A percentile compares a stretch with the other conserved stretches of the same genome.
Evolutionary conservation across 805 yeast species (phyloP).

Genomic region (Kuraishia piskuri): DNA sequence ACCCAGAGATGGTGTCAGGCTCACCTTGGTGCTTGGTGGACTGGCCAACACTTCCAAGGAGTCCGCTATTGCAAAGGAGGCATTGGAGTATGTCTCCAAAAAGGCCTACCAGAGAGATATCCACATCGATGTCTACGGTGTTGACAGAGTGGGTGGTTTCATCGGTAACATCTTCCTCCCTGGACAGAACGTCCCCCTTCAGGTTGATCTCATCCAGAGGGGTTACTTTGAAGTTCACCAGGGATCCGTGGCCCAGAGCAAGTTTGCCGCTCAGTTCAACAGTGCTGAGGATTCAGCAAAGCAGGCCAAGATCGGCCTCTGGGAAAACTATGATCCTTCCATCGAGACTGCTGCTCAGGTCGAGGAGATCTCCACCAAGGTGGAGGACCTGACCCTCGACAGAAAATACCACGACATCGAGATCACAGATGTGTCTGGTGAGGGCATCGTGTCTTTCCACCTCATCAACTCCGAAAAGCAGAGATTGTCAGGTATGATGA

Average conservation of each 20-base stretch:
- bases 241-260: conserved; percentile 50
- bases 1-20: conserved; percentile 63
- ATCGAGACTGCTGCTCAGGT: conserved; percentile 18
- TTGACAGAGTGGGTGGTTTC: conserved; percentile 76
- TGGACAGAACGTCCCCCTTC: conserved; percentile 46
- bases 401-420: conserved; percentile 41
- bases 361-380: conserved; percentile 9
- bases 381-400: conserved; percentile 17
- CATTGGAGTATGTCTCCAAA: conserved; percentile 43
- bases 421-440: conserved; percentile 36
- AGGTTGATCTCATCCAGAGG: conserved; percentile 42
- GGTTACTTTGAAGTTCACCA: conserved; percentile 65
- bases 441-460: conserved; percentile 40
- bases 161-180: conserved; percentile 59
- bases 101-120: conserved; percentile 67
- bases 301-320: conserved; percentile 46
- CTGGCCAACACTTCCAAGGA: conserved; percentile 35
- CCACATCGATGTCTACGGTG: conserved; percentile 55
- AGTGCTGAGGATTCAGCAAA: conserved; percentile 61
- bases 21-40: conserved; percentile 73
- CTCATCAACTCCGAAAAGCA: conserved; percentile 27
- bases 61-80: conserved; percentile 33
- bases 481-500: conserved; percentile 35
- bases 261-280: conserved; percentile 41
- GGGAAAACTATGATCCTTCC: conserved; percentile 51